Conservation (phyloP, 176 grass and related monocot genomes). For the Lolium multiflorum region DNA sequence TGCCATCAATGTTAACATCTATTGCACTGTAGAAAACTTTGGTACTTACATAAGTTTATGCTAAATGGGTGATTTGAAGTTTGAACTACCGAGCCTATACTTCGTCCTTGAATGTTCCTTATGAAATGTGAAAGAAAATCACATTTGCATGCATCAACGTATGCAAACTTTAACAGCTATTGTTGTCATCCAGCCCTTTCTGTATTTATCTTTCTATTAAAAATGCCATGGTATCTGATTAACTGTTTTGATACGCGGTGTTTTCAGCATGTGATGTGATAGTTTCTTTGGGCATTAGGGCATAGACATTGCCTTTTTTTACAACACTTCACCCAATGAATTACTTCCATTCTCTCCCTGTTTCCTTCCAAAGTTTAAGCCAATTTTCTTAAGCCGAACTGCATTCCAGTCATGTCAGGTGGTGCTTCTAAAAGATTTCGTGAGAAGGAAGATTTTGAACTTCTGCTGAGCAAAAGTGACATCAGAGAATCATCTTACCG, state of each 20-base stretch:
- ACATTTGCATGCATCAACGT: not conserved
- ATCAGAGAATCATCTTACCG: constrained; percentile 44
- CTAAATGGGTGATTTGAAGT: constrained; percentile 4
- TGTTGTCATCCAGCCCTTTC: not conserved
- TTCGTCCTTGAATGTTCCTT: not conserved
- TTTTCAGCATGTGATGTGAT: not conserved
- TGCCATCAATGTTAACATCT: constrained; percentile 1
- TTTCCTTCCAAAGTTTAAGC: constrained; percentile 22
- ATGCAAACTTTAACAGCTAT: not conserved
- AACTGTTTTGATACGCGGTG: not conserved
- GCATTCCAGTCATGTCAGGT: constrained; percentile 52
- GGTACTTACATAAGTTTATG: not conserved
- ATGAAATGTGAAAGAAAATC: not conserved
- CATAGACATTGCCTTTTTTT: not conserved
- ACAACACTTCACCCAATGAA: not conserved
- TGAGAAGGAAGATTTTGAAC: constrained; percentile 43
- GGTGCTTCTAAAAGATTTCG: constrained; percentile 46
- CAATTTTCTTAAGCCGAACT: constrained; percentile 18
- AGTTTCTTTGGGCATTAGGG: not conserved
- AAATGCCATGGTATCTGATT: not conserved
- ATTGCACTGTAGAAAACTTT: not conserved
- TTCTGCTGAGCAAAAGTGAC: constrained; percentile 55
- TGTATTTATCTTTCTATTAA: not conserved
- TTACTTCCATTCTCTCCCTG: not conserved
- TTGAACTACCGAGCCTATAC: not conserved